Percentiles rank a stretch among this genome's conserved stretches.
phyloP scores from a whole-genome alignment of 768 basidiomycete genomes.

The Gymnopilus dilepis region DNA sequence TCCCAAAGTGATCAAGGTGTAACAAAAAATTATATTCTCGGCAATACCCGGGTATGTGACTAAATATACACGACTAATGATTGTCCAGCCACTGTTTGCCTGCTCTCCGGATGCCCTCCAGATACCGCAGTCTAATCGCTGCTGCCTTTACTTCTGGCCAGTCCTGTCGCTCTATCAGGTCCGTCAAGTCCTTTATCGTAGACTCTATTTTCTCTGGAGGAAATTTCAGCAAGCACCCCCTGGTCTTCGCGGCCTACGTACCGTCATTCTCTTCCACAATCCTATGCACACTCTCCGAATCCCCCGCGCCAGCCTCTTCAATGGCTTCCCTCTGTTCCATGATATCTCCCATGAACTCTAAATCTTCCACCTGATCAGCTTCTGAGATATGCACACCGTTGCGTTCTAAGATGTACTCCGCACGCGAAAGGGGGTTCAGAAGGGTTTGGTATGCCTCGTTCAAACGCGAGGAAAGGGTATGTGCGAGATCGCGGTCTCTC shows the following conservation, averaged over 20 bases:
- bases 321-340: conserved; percentile 82
- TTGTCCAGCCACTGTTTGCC: conserved; percentile 46
- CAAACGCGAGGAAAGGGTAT: conserved; percentile 70
- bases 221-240: conserved; percentile 5
- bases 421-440: conserved; percentile 71
- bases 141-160: conserved; percentile 63
- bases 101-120: conserved; percentile 65
- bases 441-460: conserved; percentile 86
- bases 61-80: conserved; percentile 20
- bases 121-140: conserved; percentile 76
- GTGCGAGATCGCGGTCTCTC: conserved; percentile 65
- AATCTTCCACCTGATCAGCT: conserved; percentile 73
- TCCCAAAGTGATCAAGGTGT: not conserved
- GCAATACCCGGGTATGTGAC: conserved; percentile 22
- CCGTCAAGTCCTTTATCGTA: conserved; percentile 51
- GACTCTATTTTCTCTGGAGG: conserved; percentile 55
- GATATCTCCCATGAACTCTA: conserved; percentile 72
- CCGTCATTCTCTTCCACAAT: conserved; percentile 64
- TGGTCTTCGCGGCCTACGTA: conserved; percentile 25
- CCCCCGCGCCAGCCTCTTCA: conserved; percentile 56
- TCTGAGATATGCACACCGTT: conserved; percentile 68
- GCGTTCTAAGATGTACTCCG: conserved; percentile 77
- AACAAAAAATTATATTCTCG: conserved; percentile 18
- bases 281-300: conserved; percentile 50
- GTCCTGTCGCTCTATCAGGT: conserved; percentile 52